These are phyloP conservation scores for Diaporthe destruens DNA, from an alignment of 2,329 filamentous ascomycete genomes.

Conservation along the genomic window DNA sequence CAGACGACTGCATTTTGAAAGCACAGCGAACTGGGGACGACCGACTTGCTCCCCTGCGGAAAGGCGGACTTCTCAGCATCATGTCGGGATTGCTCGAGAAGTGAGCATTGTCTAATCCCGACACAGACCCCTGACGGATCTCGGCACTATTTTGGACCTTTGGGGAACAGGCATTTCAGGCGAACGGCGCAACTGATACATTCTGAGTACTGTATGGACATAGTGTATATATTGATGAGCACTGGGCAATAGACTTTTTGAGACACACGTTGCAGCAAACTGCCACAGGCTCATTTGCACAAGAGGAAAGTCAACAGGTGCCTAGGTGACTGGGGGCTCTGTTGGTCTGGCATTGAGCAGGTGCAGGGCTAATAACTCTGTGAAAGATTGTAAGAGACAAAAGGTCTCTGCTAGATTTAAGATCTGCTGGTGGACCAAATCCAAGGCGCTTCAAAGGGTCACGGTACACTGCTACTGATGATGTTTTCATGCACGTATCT, in stretches of 20 bases:
- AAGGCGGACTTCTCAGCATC: not conserved
- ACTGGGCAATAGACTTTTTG: slow-evolving; percentile 10
- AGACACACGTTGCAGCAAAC: slow-evolving; percentile 18
- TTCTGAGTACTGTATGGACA: slow-evolving; percentile 34
- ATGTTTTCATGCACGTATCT: not conserved
- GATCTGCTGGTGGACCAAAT: not conserved
- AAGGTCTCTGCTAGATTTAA: not conserved
- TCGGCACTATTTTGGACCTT: slow-evolving; percentile 3
- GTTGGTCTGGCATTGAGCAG: not conserved
- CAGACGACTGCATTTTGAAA: slow-evolving; percentile 17
- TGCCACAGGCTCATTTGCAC: not conserved
- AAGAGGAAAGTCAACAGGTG: too few species aligned
- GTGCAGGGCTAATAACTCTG: not conserved
- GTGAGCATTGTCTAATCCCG: slow-evolving; percentile 7
- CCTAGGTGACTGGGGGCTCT: not conserved
- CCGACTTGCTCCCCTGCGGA: not conserved
- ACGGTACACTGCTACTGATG: not conserved
- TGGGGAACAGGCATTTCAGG: slow-evolving; percentile 32
- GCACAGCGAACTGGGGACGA: not conserved
- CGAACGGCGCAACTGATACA: slow-evolving; percentile 39
- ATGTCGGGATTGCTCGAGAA: not conserved
- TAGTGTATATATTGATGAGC: slow-evolving; percentile 34
- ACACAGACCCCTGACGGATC: not conserved
- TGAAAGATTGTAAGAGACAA: not conserved
- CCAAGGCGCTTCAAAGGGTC: not conserved